These are phyloP conservation scores for Pythium plurisporium DNA, from an alignment of 352 stramenopile species.

Conservation along the genomic window DNA sequence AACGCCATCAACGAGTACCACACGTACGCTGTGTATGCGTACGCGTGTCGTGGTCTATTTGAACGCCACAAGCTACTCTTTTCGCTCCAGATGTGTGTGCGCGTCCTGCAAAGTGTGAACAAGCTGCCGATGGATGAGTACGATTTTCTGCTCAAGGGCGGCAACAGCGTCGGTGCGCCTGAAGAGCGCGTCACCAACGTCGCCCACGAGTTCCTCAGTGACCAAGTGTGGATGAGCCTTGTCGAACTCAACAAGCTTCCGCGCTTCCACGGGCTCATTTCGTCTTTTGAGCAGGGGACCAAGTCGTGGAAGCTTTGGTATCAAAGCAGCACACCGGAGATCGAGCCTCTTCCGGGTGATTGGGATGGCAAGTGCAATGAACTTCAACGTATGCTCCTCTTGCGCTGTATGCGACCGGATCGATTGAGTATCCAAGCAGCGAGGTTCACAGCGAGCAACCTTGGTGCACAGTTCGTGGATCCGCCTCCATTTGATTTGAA, in stretches of 20 bases:
- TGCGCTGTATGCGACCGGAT: constrained; percentile 91
- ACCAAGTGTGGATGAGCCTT: constrained; percentile 84
- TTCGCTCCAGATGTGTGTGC: constrained; percentile 92
- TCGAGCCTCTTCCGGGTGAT: constrained; percentile 87
- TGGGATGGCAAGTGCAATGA: constrained; percentile 93
- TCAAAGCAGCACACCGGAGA: constrained; percentile 86
- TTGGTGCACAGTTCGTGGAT: constrained; percentile 91
- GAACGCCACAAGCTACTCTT: constrained; percentile 96
- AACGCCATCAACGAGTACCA: constrained; percentile 95
- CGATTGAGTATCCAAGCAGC: constrained; percentile 89
- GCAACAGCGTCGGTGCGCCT: constrained; percentile 42
- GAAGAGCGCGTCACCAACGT: constrained; percentile 81
- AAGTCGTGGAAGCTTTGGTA: constrained; percentile 85
- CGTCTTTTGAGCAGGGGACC: constrained; percentile 86
- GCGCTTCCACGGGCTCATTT: constrained; percentile 84
- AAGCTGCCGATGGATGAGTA: constrained; percentile 93
- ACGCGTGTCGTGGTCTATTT: constrained; percentile 94
- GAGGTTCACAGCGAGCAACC: constrained; percentile 88
- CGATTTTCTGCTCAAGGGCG: constrained; percentile 93
- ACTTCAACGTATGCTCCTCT: constrained; percentile 91
- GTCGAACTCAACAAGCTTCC: constrained; percentile 91
- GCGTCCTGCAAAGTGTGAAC: constrained; percentile 87
- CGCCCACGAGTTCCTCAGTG: constrained; percentile 82
- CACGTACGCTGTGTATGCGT: constrained; percentile 94
- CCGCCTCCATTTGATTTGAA: constrained; percentile 91